Evolutionary conservation across 495 filamentous ascomycete genomes (phyloP).

Genomic region (Talaromyces nanjingensis): DNA sequence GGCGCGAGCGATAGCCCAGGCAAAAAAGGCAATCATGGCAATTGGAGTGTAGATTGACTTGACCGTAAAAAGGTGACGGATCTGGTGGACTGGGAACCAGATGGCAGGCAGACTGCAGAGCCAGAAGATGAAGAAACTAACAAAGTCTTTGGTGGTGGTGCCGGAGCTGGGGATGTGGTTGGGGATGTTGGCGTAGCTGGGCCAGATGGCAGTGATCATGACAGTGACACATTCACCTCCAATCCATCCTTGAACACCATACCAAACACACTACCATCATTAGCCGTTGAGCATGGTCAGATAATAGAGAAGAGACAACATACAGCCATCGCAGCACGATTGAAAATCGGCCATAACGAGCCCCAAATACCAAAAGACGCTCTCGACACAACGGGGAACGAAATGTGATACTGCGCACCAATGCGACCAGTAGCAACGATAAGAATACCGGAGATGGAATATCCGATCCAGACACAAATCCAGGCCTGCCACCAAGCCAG

Average conservation of each 20-base stretch:
- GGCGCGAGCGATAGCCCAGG: conserved; percentile 80
- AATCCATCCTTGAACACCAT: conserved; percentile 82
- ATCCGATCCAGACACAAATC: conserved; percentile 83
- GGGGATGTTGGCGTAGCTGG: conserved; percentile 53
- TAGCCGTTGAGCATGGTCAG: not conserved
- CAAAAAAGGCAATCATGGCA: conserved; percentile 82
- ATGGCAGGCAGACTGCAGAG: conserved; percentile 71
- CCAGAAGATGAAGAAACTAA: conserved; percentile 85
- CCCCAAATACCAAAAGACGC: conserved; percentile 85
- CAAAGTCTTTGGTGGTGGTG: conserved; percentile 67
- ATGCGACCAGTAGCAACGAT: conserved; percentile 76
- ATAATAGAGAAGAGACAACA: conserved; percentile 15
- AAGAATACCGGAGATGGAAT: conserved; percentile 68
- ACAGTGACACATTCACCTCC: conserved; percentile 73
- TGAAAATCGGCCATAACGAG: conserved; percentile 83
- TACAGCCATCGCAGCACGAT: conserved; percentile 80
- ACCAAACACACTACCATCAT: conserved; percentile 35
- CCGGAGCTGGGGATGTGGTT: conserved; percentile 65
- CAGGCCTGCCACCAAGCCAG: conserved; percentile 95
- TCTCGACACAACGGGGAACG: conserved; percentile 72
- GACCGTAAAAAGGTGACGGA: conserved; percentile 83
- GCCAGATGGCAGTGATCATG: conserved; percentile 82
- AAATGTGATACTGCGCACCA: conserved; percentile 83
- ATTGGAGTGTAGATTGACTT: conserved; percentile 81
- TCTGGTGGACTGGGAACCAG: conserved; percentile 58